Base-by-base conservation (phyloP, 371 early-diverging fungal species). In the Cokeromyces recurvatus region DNA sequence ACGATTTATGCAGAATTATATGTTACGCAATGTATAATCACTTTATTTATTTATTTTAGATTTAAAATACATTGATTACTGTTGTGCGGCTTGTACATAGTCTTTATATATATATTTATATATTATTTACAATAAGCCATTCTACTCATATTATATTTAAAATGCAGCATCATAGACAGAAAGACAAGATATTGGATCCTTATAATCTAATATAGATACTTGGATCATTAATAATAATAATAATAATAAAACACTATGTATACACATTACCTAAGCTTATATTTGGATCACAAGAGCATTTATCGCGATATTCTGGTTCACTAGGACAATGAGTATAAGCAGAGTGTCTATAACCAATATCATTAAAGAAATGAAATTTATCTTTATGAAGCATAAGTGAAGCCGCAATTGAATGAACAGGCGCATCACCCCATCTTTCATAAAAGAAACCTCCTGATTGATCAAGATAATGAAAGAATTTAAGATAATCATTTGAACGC, bases 361-460 rank as follows among this genome's bases (percentile, higher is more conserved):
- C 86, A 47, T 91, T 86, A 59, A 92, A 94, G 59, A 84, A 92
- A 54, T 95, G 95, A 45, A 95, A 79, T 68, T 93, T 79, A 29
- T 78, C 71, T 53, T 82, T 86, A 21, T 74, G 68, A 12, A 95
- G 65, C 72, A 94, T 74, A 57, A 98, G 55, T 0, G 87, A 82
- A 2, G 87, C 91, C 2, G 92, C 96, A 27, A 98, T 74, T 1
- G 93, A 90, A 57, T 96, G 98, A 1, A 97, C 86, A 7, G 97
- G 97, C 9, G 97, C 97, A 79, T 96, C 97, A 3, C 97, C 97
- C 97, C 97, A 97, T 4, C 59, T 49, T 56, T 96, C 95, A 61
- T 95, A 96, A 63, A 89, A 96, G 75, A 95, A 98, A 0, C 95
- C 95, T 14, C 96, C 95, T 12, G 78, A 51, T 39, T 68, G 69